Conservation (phyloP, 257 asterid species). For the Rauvolfia tetraphylla region DNA sequence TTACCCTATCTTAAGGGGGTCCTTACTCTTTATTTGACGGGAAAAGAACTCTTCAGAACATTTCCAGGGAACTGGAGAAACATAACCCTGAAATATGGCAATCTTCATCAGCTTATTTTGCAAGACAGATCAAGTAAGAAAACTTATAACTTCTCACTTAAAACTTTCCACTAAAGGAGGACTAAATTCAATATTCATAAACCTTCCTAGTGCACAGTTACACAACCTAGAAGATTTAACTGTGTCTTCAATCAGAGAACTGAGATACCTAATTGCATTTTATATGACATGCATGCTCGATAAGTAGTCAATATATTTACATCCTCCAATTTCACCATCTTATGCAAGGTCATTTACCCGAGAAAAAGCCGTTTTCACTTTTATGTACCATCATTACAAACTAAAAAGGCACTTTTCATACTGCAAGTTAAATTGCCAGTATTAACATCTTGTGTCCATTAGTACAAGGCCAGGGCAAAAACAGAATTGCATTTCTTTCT, state of each 20-base stretch:
- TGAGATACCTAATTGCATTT: not conserved
- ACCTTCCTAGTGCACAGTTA: not conserved
- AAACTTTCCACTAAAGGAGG: not conserved
- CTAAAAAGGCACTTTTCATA: not conserved
- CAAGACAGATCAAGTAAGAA: not conserved
- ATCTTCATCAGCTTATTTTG: not conserved
- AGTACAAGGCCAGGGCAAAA: not conserved
- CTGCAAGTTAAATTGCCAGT: not conserved
- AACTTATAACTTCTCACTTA: no score
- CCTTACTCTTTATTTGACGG: constrained; percentile 66
- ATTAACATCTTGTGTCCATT: not conserved
- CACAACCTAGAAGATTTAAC: not conserved
- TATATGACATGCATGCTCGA: not conserved
- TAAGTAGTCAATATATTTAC: not conserved
- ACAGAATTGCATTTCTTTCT: not conserved
- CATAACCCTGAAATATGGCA: constrained; percentile 45
- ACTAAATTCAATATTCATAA: not conserved
- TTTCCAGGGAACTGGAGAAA: constrained; percentile 93
- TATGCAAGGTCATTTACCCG: not conserved
- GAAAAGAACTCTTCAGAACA: constrained; percentile 94
- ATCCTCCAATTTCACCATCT: not conserved
- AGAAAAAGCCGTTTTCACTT: not conserved
- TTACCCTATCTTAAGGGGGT: constrained; percentile 92
- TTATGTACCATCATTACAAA: not conserved
- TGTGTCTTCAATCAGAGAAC: not conserved